Base-by-base conservation (phyloP, 257 asterid genomes). In the Plantago major region DNA sequence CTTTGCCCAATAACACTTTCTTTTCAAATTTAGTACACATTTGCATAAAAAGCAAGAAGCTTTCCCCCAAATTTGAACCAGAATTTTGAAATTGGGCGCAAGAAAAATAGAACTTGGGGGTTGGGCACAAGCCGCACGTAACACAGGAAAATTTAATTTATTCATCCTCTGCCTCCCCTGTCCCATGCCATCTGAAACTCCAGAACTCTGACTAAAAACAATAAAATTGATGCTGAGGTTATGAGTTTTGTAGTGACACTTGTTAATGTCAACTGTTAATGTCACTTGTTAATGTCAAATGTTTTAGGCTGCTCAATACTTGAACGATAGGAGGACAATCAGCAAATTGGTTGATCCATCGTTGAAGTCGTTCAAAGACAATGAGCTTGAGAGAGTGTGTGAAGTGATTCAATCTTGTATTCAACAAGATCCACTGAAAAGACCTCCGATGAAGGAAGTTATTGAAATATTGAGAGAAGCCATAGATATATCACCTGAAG, bases 381-480 rank as follows among this genome's bases (percentile, higher is more conserved):
- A 72, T 2, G 97, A 93, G 70, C 82, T 89, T 4, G 82, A 71
- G 3, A 65, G 76, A 26, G 66, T 86, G 30, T 84, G 87, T 12
- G 96, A 87, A 64, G 88, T 76, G 28, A 85, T 89, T 68, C 80
- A 75, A 45, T 78, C 74, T 46, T 93, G 97, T 79, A 44, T 72
- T 58, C 74, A 81, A n/a, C 72, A 73, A 62, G 89, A 87, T 56
- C 28, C 67, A 7, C 60, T 70, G 37, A 79, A 77, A 49, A 81
- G 96, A 59, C 89, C 97, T 3, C 66, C 78, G 0, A 93, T 89
- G 81, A 69, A 46, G 33, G 96, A 83, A 71, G 78, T 76, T 13
- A 57, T 75, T 16, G 61, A 80, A 54, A 83, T 71, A 66, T 62
- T 93, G 69, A 76, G 82, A 67, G 76, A 65, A 18, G 81, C 40